Evolutionary conservation across 305 asterid species (phyloP).

Genomic region (Striga hermonthica): DNA sequence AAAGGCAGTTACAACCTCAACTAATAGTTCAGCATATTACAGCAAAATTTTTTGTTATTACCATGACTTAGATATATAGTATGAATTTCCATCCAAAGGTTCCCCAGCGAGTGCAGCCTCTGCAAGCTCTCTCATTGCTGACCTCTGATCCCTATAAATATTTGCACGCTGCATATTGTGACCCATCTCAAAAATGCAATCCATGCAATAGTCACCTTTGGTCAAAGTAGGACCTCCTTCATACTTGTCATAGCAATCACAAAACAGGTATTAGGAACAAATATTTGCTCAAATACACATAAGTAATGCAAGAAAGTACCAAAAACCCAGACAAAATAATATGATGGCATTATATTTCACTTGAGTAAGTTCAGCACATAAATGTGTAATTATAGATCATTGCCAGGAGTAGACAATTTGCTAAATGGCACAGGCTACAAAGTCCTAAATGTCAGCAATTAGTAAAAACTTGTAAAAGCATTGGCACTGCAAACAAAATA

Average conservation of each 20-base stretch:
- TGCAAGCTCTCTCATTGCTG: conserved; percentile 78
- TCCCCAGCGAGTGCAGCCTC: conserved; percentile 86
- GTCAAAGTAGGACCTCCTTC: conserved; percentile 86
- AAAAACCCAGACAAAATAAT: conserved; percentile 21
- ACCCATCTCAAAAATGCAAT: conserved; percentile 79
- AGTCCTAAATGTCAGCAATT: not conserved
- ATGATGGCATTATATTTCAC: conserved; percentile 5
- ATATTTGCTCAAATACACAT: conserved; percentile 25
- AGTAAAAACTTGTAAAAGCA: not conserved
- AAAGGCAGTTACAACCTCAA: conserved; percentile 14
- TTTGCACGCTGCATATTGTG: conserved; percentile 64
- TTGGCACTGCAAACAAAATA: conserved; percentile 1
- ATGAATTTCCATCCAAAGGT: conserved; percentile 54
- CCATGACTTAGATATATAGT: conserved; percentile 85
- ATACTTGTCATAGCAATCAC: conserved; percentile 58
- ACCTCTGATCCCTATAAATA: conserved; percentile 72
- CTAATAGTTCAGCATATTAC: conserved; percentile 15
- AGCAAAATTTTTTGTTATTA: conserved; percentile 35
- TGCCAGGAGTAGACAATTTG: conserved; percentile 14
- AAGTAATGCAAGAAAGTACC: conserved; percentile 24
- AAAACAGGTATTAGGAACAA: conserved; percentile 33
- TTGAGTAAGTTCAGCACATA: conserved; percentile 9
- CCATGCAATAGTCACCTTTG: conserved; percentile 66
- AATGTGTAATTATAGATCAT: conserved; percentile 3
- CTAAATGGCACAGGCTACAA: conserved; percentile 16